Base-by-base conservation (phyloP, 2,329 filamentous ascomycete species). In the Alternaria viburni region DNA sequence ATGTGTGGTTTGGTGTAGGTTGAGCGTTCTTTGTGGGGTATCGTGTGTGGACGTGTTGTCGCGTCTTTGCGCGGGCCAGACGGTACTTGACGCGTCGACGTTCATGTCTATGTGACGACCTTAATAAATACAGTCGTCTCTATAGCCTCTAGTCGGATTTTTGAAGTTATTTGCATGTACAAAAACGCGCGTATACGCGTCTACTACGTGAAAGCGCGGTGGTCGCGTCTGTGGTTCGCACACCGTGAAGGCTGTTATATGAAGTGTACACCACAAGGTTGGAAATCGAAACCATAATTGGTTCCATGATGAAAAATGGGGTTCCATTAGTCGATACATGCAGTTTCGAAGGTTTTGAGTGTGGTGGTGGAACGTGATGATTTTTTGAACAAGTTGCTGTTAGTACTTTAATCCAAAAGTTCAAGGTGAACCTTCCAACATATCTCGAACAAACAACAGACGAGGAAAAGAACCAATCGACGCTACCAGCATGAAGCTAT, bases 1-100 rank as follows among this genome's bases (percentile, higher is more conserved):
- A 47, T 54, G 45, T n/a, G 21, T 47, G 25, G 23, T 47, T 36
- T 13, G 23, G 50, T 59, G 64, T 57, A 59, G 64, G 61, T 17
- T 55, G 32, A 54, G 58, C 55, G 58, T 59, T 55, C 56, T 26
- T 58, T 17, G n/a, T 47, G 6, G n/a, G 32, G 15, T 32, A 13
- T 41, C n/a, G 26, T 57, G 54, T 7, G 25, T 54, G 5, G 12
- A 11, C 6, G 30, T 52, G 19, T 52, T 21, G 30, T 36, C 30
- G 13, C 49, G 49, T 41, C 49, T 36, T 52, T 19, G 30, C 49
- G 49, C 19, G 9, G 11, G 15, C 3, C 2, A n/a, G 30, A 12
- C 13, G 19, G 30, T 15, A 52, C 15, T 17, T 19, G 19, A 52
- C 49, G 30, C 49, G 30, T 52, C 30, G 12, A 52, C 23, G 3